Evolutionary conservation across 768 basidiomycete genomes (phyloP).

Genomic region (Agrocybe praecox): DNA sequence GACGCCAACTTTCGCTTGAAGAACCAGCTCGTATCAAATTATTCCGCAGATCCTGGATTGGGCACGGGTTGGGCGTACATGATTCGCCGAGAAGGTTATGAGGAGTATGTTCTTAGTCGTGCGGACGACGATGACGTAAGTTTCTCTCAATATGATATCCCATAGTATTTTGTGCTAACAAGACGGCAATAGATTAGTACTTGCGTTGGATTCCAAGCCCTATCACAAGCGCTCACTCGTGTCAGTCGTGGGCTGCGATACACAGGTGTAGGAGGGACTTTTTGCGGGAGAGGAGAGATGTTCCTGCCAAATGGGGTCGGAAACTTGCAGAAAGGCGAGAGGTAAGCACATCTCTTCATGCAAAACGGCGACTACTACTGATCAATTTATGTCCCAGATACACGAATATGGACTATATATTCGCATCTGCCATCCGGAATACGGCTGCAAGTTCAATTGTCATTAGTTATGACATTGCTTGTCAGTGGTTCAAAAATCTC

Average conservation of each 20-base stretch:
- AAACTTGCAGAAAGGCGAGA: constrained; percentile 31
- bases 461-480: too few species aligned
- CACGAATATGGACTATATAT: constrained; percentile 17
- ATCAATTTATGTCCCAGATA: constrained; percentile 6
- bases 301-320: constrained; percentile 15
- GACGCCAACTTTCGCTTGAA: too few species aligned
- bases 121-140: too few species aligned
- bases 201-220: constrained; percentile 15
- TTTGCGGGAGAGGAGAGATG: constrained; percentile 13
- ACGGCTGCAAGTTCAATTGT: not conserved
- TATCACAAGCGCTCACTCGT: too few species aligned
- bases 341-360: constrained; percentile 16
- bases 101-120: too few species aligned
- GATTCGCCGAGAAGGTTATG: too few species aligned
- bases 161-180: too few species aligned
- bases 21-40: too few species aligned
- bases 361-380: not conserved
- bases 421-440: constrained; percentile 2
- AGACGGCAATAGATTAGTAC: constrained; percentile 20
- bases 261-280: constrained; percentile 7
- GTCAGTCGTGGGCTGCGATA: constrained; percentile 10
- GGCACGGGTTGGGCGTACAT: too few species aligned
- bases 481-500: too few species aligned
- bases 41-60: too few species aligned
- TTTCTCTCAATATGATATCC: too few species aligned